Evolutionary conservation across 805 yeast genomes (phyloP), one percentile per base, ranked within the genome.

Genomic region (Teunomyces tritomae): DNA sequence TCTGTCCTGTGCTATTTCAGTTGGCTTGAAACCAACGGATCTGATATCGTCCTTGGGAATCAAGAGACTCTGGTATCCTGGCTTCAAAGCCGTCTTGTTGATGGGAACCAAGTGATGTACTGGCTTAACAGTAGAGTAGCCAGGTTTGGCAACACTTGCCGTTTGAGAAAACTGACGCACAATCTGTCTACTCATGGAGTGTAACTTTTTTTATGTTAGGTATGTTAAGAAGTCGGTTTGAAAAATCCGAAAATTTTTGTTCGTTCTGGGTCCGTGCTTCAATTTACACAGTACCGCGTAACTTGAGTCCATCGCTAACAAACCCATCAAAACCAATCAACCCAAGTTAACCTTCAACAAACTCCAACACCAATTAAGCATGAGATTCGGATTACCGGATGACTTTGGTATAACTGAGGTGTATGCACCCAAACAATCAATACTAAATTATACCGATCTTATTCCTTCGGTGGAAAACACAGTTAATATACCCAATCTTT

Each of bases 101-200:
- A 89, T 82, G 55, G 80, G 82, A 39, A 92, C 87, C 50, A 81
- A 77, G 68, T 94, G 99, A 66, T 94, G 99, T 11, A 92, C 95
- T 1, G 99, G 98, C 44, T 85, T 80, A 32, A 89, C 91, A 44
- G 88, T 78, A 34, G 95, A 85, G 64, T 72, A 73, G 7, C 75
- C 75, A 10, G 74, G 55, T 47, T 61, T 70, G 40, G 53, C 44
- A 78, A 80, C 28, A 82, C 85, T 43, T 78, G 78, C 64, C 70
- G 78, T 49, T 68, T 68, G 33, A 59, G 68, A 44, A 57, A 71
- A 51, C 58, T 52, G 62, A 63, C 70, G 65, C 51, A 57, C 53
- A 49, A 60, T 56, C 52, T 53, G 59, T 50, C 48, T 61, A 54
- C 47, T 56, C 54, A 50, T 57, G 43, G 24, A 26, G 16, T 27